These are phyloP conservation scores for Pilobolus umbonatus DNA, from an alignment of 192 early-diverging fungal genomes.

Conservation along the genomic window DNA sequence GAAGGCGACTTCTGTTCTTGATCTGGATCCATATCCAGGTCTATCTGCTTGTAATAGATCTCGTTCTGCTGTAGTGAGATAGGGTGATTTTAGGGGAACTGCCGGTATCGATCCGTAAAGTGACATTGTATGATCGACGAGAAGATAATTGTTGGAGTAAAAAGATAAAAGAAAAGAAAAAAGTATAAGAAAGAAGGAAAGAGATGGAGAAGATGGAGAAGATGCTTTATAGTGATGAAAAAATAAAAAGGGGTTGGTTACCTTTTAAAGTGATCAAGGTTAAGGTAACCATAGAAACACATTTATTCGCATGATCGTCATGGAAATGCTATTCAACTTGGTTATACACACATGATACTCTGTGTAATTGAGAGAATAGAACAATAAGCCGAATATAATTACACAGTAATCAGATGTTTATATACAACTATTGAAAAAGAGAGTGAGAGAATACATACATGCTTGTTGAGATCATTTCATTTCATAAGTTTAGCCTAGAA, in stretches of 20 bases:
- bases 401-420: no score
- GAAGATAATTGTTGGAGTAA: background rate
- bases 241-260: constrained; percentile 1
- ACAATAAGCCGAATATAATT: no score
- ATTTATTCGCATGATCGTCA: constrained; percentile 7
- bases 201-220: background rate
- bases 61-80: constrained; percentile 13
- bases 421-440: no score
- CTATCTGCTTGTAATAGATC: constrained; percentile 33
- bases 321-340: background rate
- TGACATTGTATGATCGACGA: background rate
- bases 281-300: no score
- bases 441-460: no score
- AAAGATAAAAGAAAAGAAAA: background rate
- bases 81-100: background rate
- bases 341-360: no score
- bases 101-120: constrained; percentile 1
- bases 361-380: no score
- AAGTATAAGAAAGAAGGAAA: background rate
- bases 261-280: constrained; percentile 8
- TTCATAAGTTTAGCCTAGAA: no score
- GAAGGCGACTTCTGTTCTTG: constrained; percentile 42
- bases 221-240: background rate
- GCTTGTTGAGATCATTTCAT: no score
- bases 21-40: constrained; percentile 40